phyloP scores from a whole-genome alignment of 805 yeast species.

The Lachancea sp. region DNA sequence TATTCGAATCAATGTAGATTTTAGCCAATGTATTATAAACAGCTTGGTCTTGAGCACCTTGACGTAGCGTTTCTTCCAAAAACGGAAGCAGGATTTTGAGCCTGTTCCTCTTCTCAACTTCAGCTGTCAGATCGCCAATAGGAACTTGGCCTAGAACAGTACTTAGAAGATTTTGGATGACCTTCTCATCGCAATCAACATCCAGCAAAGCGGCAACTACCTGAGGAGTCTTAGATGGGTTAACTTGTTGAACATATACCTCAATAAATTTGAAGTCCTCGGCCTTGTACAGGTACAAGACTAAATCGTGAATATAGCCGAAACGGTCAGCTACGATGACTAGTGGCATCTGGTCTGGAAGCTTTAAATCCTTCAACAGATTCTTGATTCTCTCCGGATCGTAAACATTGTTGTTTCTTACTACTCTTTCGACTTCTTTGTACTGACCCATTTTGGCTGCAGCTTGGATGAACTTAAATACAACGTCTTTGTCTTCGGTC shows the following conservation, averaged over 20 bases:
- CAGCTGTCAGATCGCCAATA: slow-evolving; percentile 77
- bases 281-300: slow-evolving; percentile 88
- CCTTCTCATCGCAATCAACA: slow-evolving; percentile 92
- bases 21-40: slow-evolving; percentile 93
- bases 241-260: slow-evolving; percentile 95
- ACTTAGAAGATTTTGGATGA: slow-evolving; percentile 71
- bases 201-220: slow-evolving; percentile 94
- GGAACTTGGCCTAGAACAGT: slow-evolving; percentile 95
- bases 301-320: slow-evolving; percentile 86
- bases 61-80: slow-evolving; percentile 78
- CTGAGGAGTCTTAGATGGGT: slow-evolving; percentile 92
- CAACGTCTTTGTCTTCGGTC: slow-evolving; percentile 91
- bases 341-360: slow-evolving; percentile 93
- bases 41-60: slow-evolving; percentile 84
- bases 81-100: slow-evolving; percentile 87
- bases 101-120: slow-evolving; percentile 95
- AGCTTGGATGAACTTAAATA: slow-evolving; percentile 90
- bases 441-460: slow-evolving; percentile 87
- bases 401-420: slow-evolving; percentile 87
- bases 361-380: slow-evolving; percentile 87
- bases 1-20: slow-evolving; percentile 95
- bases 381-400: slow-evolving; percentile 97
- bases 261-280: slow-evolving; percentile 95
- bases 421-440: slow-evolving; percentile 93
- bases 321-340: slow-evolving; percentile 94